Percentiles rank a stretch among this genome's conserved stretches.
Evolutionary conservation across 1,284 basidiomycete species (phyloP).

Genomic region (Trichosporon coremiiforme): DNA sequence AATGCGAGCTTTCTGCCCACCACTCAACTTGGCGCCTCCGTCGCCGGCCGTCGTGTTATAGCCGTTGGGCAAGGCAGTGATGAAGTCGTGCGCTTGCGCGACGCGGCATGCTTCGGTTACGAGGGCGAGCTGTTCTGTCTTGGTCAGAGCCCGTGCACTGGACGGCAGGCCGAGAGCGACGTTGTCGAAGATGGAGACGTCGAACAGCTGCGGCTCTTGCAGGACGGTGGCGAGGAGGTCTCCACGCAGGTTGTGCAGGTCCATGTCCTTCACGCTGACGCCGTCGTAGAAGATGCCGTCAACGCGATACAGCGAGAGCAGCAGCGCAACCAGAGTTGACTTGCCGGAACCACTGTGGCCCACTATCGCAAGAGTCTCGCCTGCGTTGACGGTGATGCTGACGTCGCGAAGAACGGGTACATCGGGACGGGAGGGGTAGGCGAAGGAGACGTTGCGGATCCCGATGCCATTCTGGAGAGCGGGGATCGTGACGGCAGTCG

Average conservation of each 20-base stretch:
- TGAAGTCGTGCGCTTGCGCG: constrained; percentile 66
- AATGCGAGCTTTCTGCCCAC: constrained; percentile 60
- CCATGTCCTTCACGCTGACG: constrained; percentile 57
- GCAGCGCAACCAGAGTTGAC: constrained; percentile 82
- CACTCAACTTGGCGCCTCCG: constrained; percentile 28
- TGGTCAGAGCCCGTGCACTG: constrained; percentile 75
- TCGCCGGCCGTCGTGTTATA: constrained; percentile 65
- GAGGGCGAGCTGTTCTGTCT: constrained; percentile 79
- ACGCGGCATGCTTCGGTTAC: constrained; percentile 66
- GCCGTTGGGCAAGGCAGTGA: constrained; percentile 84
- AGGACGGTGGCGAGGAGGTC: constrained; percentile 84
- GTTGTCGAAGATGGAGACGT: constrained; percentile 87
- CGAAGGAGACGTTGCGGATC: background rate
- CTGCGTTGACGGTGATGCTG: background rate
- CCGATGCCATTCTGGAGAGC: background rate
- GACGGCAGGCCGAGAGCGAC: constrained; percentile 81
- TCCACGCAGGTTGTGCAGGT: constrained; percentile 57
- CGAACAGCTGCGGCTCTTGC: constrained; percentile 63
- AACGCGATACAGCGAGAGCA: constrained; percentile 54
- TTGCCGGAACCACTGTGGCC: constrained; percentile 77
- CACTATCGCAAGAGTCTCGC: background rate
- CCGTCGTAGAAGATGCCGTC: constrained; percentile 87
- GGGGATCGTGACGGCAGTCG: background rate
- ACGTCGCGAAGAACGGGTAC: background rate
- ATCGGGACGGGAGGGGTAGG: background rate